phyloP scores from a whole-genome alignment of 441 rosid genomes.

The Syzygium syzygioides region DNA sequence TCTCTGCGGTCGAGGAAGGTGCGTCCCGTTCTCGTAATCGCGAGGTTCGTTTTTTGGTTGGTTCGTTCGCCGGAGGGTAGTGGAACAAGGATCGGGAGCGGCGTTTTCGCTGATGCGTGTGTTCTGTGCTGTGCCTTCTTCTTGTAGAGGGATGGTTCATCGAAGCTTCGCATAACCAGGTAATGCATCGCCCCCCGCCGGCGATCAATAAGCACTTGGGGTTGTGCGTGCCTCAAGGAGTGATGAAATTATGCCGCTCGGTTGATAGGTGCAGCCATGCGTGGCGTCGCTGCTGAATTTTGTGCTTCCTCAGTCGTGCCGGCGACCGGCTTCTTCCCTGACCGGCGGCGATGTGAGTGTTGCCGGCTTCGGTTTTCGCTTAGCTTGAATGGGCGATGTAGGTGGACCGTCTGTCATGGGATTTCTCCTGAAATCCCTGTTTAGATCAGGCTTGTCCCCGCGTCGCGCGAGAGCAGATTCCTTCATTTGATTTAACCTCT shows the following conservation, averaged over 20 bases:
- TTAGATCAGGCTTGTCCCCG: neutral
- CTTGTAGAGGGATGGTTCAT: conserved; percentile 75
- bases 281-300: neutral
- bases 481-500: neutral
- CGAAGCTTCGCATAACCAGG: conserved; percentile 73
- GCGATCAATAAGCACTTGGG: neutral
- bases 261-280: neutral
- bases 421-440: neutral
- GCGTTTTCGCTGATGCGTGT: neutral
- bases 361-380: neutral
- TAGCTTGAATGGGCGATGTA: neutral
- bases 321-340: neutral
- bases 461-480: neutral
- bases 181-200: neutral
- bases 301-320: neutral
- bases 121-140: neutral
- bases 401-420: neutral
- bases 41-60: neutral
- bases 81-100: neutral
- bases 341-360: neutral
- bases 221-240: neutral
- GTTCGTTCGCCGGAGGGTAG: neutral
- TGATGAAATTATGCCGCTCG: neutral
- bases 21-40: neutral
- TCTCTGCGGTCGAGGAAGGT: conserved; percentile 64